Conservation (phyloP, 305 asterid genomes). For the Fraxinus latifolia region DNA sequence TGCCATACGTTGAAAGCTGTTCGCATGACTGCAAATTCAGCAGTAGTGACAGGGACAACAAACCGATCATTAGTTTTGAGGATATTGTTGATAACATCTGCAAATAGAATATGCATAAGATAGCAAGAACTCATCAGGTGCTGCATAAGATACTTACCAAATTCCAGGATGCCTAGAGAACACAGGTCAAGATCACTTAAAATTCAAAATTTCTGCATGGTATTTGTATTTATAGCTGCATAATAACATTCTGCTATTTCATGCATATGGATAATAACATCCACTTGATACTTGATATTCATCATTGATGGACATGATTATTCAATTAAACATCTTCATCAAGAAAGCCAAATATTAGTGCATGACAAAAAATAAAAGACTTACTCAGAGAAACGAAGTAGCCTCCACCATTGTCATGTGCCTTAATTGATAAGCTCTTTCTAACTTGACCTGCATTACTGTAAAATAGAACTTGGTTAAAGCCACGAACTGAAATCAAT, state of each 20-base stretch:
- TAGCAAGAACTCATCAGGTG: slow-evolving; percentile 3
- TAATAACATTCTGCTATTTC: slow-evolving; percentile 7
- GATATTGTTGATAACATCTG: slow-evolving; percentile 77
- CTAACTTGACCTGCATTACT: slow-evolving; percentile 93
- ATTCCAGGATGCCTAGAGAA: not conserved
- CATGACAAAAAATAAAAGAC: slow-evolving; percentile 16
- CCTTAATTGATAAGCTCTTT: slow-evolving; percentile 74
- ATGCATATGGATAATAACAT: not conserved
- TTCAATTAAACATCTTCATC: slow-evolving; percentile 14
- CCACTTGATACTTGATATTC: not conserved
- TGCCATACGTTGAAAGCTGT: slow-evolving; percentile 69
- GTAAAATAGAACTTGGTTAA: slow-evolving; percentile 29
- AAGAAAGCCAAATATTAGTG: not conserved
- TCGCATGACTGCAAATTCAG: slow-evolving; percentile 88
- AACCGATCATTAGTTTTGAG: slow-evolving; percentile 65
- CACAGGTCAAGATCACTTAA: not conserved
- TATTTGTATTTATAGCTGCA: not conserved
- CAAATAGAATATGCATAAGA: slow-evolving; percentile 19
- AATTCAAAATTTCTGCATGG: not conserved
- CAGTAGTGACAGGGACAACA: slow-evolving; percentile 73
- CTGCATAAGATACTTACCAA: not conserved
- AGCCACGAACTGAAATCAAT: slow-evolving; percentile 12
- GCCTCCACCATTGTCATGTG: slow-evolving; percentile 74
- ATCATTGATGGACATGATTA: not conserved
- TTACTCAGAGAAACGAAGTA: slow-evolving; percentile 74